Evolutionary conservation across 306 rosid species (phyloP), one percentile per base, ranked within the genome.

Genomic region (Vigna mungo): DNA sequence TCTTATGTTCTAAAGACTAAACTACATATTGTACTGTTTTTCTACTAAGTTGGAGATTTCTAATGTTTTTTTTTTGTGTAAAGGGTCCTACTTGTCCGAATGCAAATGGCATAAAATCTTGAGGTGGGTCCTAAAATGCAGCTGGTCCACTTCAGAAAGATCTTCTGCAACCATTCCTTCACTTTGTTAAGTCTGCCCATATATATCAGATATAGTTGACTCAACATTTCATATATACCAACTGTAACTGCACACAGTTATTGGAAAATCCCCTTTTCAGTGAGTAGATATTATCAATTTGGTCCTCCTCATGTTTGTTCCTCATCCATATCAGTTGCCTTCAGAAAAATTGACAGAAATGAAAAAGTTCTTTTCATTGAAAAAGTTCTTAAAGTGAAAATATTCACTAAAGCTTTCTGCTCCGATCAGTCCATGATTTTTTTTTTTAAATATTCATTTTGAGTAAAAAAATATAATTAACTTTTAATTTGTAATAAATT

Each of bases 101-200:
- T 81, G 77, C 64, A 67, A 75, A 48, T 51, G 79, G 82, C 81
- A 82, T 79, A 88, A 82, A 85, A 83, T 89, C 86, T 51, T 58
- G 77, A 63, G 82, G 87, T 82, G 92, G 83, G 88, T 72, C 52
- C 85, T 80, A 78, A 87, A 82, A 46, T 66, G 83, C 55, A 72
- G 78, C 65, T 69, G 70, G 84, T 84, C 87, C 84, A 78, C 68
- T 56, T 83, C 80, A 66, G 61, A 74, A 74, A 62, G 74, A 77
- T 80, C 49, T 77, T 18, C 61, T 61, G 5, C 36, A 58, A 15
- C 58, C 12, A 46, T 68, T 63, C 60, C 12, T 72, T 77, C 78
- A 80, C 59, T 53, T 75, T 55, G 25, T 73, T 44, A 8, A 67
- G 39, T 67, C 20, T 41, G 21, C 13, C 20, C 10, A 32, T 4